Base-by-base conservation (phyloP, 108 stramenopile genomes). In the Discostella pseudostelligera region DNA sequence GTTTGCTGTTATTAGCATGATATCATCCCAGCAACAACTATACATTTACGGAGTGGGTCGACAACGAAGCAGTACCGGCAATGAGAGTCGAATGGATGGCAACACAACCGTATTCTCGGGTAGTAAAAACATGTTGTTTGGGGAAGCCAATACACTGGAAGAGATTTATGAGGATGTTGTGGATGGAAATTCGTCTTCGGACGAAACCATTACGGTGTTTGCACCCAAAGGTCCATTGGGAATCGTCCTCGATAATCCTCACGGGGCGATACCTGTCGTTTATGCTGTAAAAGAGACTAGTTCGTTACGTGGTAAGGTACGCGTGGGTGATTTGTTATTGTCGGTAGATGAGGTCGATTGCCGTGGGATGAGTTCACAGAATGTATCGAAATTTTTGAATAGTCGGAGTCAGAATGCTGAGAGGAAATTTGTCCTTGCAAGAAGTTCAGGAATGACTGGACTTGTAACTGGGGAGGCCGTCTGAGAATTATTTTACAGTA, bases 181-280 rank as follows among this genome's bases (percentile, higher is more conserved):
- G 20, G 65, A 65, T 25, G 57, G 60, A 19, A 60, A 65, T 56
- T 24, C 42, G 11, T 49, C 56, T 29, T 51, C 50, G 1, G 56
- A 56, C 21, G 56, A 81, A 59, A 28, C 65, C 17, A 3, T 81
- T 4, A 62, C 59, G 7, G 70, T 81, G 24, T 59, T 72, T 21
- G 75, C 75, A 39, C 80, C 80, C 9, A 28, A 59, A 42, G 93
- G 93, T 24, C 89, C 88, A 56, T 69, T 94, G 46, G 93, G 93
- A 0, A 86, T 94, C 73, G 93, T 94, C 3, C 85, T 94, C 61
- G 93, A 94, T 47, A 92, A 90, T 29, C 88, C 88, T 5, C 77
- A 78, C 35, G 85, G 84, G 8, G 83, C 81, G 20, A 65, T 84
- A 9, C 93, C 93, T 0, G 59, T 92, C 2, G 93, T 94, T 24